These are phyloP conservation scores for Aquilaria malaccensis DNA, from an alignment of 345 rosid species.

Conservation along the genomic window DNA sequence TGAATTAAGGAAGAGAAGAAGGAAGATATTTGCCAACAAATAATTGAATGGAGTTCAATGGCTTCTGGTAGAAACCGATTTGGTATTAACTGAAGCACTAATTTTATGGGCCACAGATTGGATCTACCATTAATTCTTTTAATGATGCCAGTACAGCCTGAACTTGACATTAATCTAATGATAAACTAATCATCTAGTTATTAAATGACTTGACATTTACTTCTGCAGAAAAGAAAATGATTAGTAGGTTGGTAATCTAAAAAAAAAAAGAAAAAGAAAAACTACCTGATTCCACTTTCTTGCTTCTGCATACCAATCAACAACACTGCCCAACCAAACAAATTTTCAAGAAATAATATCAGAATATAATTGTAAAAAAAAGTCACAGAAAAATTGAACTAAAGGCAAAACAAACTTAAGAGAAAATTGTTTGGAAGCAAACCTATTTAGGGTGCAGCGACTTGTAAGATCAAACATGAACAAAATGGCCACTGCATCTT, in stretches of 20 bases:
- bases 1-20: no score
- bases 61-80: not conserved
- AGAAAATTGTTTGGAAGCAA: not conserved
- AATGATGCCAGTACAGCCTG: conserved; percentile 13
- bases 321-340: conserved; percentile 40
- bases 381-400: not conserved
- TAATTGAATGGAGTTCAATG: no score
- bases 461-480: conserved; percentile 99
- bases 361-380: not conserved
- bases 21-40: no score
- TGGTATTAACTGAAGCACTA: conserved; percentile 11
- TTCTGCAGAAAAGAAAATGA: not conserved
- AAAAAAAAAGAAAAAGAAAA: conserved; percentile 1
- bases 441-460: conserved; percentile 92
- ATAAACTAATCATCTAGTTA: not conserved
- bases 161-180: conserved; percentile 9
- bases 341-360: not conserved
- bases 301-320: conserved; percentile 78
- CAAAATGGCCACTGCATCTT: conserved; percentile 91
- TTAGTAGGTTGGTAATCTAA: not conserved
- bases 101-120: conserved; percentile 10
- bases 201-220: no score
- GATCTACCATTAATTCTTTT: conserved; percentile 15
- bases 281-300: conserved; percentile 97
- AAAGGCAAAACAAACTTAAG: not conserved